Conservation (phyloP, 306 rosid species). For the Macrotyloma uniflorum region DNA sequence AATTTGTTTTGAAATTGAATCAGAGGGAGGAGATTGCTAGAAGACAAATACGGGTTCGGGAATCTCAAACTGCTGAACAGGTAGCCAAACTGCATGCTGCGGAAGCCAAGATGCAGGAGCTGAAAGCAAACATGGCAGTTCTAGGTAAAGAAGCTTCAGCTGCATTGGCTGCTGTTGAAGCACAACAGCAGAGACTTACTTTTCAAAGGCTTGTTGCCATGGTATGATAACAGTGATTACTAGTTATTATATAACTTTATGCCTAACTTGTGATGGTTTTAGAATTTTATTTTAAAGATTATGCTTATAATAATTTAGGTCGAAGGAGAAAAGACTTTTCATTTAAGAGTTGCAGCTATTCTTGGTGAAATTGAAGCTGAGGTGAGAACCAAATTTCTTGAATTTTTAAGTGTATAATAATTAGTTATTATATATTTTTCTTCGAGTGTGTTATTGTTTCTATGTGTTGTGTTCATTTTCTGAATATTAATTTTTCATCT, state of each 20-base stretch:
- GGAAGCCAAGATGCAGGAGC: slow-evolving; percentile 85
- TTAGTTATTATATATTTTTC: neutral
- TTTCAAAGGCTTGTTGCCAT: slow-evolving; percentile 98
- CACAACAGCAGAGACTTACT: slow-evolving; percentile 94
- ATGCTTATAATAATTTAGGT: slow-evolving; percentile 60
- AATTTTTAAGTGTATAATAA: slow-evolving; percentile 7
- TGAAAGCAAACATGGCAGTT: slow-evolving; percentile 90
- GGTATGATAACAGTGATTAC: slow-evolving; percentile 58
- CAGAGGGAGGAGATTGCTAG: slow-evolving; percentile 80
- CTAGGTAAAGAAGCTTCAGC: slow-evolving; percentile 94
- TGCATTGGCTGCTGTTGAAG: slow-evolving; percentile 93
- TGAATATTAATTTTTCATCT: slow-evolving; percentile 29
- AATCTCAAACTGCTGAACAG: slow-evolving; percentile 73
- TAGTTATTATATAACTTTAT: slow-evolving; percentile 1
- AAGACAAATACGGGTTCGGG: slow-evolving; percentile 83
- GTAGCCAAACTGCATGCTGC: slow-evolving; percentile 91
- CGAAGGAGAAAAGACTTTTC: slow-evolving; percentile 87
- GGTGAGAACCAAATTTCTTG: slow-evolving; percentile 58
- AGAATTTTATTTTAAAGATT: slow-evolving; percentile 25
- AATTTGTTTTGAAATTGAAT: slow-evolving; percentile 43
- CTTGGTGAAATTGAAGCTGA: slow-evolving; percentile 94
- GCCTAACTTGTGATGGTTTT: slow-evolving; percentile 30
- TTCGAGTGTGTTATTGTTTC: slow-evolving; percentile 28
- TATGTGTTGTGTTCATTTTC: slow-evolving; percentile 21
- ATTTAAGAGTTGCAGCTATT: slow-evolving; percentile 88